Conservation (phyloP, 192 early-diverging fungal species). For the Endogone sp. region DNA sequence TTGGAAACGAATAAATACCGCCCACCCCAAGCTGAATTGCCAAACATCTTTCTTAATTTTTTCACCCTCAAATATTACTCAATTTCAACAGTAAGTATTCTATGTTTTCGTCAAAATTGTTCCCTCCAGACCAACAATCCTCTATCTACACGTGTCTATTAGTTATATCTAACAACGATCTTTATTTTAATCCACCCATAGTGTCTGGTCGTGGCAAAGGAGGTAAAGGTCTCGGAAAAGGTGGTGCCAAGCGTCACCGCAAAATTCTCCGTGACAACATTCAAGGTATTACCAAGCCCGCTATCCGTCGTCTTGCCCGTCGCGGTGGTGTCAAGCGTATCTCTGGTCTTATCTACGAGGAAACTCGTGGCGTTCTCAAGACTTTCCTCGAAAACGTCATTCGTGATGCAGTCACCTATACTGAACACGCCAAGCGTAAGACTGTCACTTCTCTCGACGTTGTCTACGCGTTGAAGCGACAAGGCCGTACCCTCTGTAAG, state of each 20-base stretch:
- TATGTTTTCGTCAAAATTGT: too few relatives aligned
- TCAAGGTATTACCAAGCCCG: constrained; percentile 96
- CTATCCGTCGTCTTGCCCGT: constrained; percentile 98
- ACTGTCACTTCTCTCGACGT: constrained; percentile 99
- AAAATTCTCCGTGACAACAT: constrained; percentile 99
- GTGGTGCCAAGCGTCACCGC: constrained; percentile 99
- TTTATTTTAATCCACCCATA: constrained; percentile 18
- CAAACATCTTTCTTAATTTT: neutral
- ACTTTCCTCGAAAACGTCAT: constrained; percentile 99
- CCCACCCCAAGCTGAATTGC: neutral
- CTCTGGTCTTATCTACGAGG: constrained; percentile 99
- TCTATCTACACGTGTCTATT: neutral
- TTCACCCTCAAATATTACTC: neutral
- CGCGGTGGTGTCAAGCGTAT: constrained; percentile 99
- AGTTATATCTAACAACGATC: neutral
- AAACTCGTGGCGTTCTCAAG: constrained; percentile 97
- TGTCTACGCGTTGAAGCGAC: constrained; percentile 97
- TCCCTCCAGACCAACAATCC: neutral
- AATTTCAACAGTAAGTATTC: neutral
- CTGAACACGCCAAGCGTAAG: constrained; percentile 98
- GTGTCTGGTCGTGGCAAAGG: constrained; percentile 99
- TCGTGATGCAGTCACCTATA: constrained; percentile 98
- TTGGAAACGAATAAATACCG: neutral
- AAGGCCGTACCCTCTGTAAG: constrained; percentile 85
- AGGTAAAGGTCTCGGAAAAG: constrained; percentile 99